Evolutionary conservation across 2,329 filamentous ascomycete genomes (phyloP), one percentile per base, ranked within the genome.

Genomic region (Xylaria hypoxylon): DNA sequence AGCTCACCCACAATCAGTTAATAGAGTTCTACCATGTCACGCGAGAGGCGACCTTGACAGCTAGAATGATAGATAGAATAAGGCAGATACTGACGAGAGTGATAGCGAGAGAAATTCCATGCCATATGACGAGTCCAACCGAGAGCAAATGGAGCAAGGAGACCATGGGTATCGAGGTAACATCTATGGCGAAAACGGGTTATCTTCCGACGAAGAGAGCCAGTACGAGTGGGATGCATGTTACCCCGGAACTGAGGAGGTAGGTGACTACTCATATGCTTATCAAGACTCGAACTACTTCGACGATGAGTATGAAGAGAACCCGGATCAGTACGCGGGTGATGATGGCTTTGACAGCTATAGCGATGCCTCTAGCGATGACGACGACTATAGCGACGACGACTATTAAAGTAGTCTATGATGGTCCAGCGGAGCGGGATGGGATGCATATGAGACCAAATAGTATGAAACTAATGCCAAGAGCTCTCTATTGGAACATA

Each of bases 321-420:
- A 40, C 17, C 31, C 19, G 10, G 57, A 35, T 28, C 22, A 50
- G 19, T 35, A 59, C 28, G 22, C 8, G n/a, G 10, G 45, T 22
- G 45, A 59, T 22, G 31, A 22, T 24, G 33, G 45, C 22, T 38
- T 45, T 19, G 57, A 51, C 28, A 50, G 13, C 44, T 11, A 31
- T 19, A 26, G n/a, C 5, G 31, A 59, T 35, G 57, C 35, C 17
- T 48, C n/a, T 40, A 31, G 31, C 28, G 31, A 50, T n/a, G 28
- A 58, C 10, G 44, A 55, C 19, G 50, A 55, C 26, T 44, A 17
- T 35, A 26, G 15, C 10, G 24, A 47, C 6, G 40, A 62, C 33
- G 42, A 53, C 31, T 44, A 53, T 47, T 61, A 42, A 55, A 42
- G 52, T 42, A 10, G 22, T 2, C 35, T 38, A 40, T 5, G 8